Evolutionary conservation across 2,329 filamentous ascomycete species (phyloP).

Genomic region (Trichoderma endophyticum): DNA sequence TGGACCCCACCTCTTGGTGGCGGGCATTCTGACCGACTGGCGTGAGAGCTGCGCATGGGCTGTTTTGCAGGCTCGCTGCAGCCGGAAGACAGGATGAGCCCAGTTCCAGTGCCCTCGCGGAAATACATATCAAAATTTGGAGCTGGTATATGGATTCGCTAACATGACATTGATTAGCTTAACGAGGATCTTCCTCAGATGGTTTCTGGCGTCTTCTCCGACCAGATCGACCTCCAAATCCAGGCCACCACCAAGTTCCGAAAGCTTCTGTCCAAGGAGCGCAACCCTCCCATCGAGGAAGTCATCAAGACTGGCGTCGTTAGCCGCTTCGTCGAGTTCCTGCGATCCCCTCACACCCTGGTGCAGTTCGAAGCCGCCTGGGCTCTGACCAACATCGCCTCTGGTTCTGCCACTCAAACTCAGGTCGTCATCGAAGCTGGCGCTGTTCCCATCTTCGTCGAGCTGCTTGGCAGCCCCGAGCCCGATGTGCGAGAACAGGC

Average conservation of each 20-base stretch:
- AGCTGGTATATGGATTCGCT: background rate
- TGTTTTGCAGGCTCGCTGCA: background rate
- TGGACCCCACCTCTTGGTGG: conserved; percentile 34
- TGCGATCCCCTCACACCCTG: conserved; percentile 93
- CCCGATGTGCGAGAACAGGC: conserved; percentile 97
- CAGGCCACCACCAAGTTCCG: conserved; percentile 97
- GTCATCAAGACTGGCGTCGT: conserved; percentile 99
- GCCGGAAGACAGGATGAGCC: background rate
- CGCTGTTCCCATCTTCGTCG: conserved; percentile 96
- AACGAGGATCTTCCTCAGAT: conserved; percentile 98
- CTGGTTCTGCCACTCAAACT: conserved; percentile 92
- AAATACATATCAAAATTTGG: background rate
- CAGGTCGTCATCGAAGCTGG: conserved; percentile 98
- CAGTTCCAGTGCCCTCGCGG: background rate
- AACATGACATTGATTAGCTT: conserved; percentile 55
- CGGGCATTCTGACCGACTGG: conserved; percentile 20
- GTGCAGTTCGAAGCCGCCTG: conserved; percentile 99
- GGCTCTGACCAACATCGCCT: conserved; percentile 99
- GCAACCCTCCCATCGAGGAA: conserved; percentile 97
- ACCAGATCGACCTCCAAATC: conserved; percentile 97
- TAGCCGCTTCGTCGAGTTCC: conserved; percentile 94
- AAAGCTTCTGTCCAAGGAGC: conserved; percentile 96
- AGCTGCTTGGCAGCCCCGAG: conserved; percentile 91
- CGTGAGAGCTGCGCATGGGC: conserved; percentile 19
- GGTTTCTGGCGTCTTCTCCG: conserved; percentile 96